Evolutionary conservation across 139 green algal genomes (phyloP).

Genomic region (Chlorella sorokiniana): DNA sequence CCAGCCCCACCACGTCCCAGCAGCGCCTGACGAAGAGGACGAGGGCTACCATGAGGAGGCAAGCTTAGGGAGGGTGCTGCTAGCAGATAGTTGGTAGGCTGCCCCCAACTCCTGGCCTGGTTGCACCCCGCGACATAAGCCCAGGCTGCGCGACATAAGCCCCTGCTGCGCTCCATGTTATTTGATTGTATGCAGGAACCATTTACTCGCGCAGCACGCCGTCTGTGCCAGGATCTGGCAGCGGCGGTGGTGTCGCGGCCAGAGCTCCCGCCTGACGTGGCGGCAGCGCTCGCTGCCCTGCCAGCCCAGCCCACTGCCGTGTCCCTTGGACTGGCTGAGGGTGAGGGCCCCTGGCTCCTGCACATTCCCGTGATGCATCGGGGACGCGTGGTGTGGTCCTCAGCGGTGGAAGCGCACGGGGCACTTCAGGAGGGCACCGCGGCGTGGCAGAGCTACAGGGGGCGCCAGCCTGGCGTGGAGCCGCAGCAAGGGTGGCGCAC

Average conservation of each 20-base stretch:
- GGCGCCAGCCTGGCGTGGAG: neutral
- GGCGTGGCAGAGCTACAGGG: neutral
- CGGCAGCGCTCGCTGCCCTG: neutral
- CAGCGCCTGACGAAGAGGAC: no score
- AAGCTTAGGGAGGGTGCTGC: no score
- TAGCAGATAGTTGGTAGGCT: no score
- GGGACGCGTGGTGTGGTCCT: neutral
- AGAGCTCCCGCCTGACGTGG: neutral
- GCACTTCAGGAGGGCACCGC: neutral
- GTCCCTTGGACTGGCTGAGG: slow-evolving; percentile 1
- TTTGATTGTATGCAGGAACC: neutral
- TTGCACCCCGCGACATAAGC: no score
- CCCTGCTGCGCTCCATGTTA: neutral
- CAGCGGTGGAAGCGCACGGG: neutral
- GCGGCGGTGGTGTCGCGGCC: slow-evolving; percentile 34
- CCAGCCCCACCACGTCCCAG: no score
- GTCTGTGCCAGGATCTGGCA: slow-evolving; percentile 22
- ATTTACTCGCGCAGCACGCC: neutral
- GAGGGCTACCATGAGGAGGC: no score
- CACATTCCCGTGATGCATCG: neutral
- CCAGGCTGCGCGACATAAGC: no score
- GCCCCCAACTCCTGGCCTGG: no score
- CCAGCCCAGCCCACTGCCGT: neutral
- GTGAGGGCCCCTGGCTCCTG: neutral
- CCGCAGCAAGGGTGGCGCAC: neutral